Base-by-base conservation (phyloP, 192 early-diverging fungal species). In the Linnemannia hyalina region DNA sequence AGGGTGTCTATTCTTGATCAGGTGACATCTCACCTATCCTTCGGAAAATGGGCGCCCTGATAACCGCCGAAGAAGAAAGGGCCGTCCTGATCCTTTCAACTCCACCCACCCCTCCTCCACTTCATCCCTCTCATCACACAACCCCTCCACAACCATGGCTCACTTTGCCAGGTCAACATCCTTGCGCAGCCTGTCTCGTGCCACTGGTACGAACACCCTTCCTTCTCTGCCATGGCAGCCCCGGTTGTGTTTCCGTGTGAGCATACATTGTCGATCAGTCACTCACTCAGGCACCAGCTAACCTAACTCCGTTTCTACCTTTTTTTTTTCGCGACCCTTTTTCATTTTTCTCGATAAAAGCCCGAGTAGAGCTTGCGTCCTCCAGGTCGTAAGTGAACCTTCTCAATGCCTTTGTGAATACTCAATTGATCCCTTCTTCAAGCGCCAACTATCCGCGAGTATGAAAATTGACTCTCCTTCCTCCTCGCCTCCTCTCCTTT, bases 81-180 rank as follows among this genome's bases (percentile, higher is more conserved):
- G 2, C 60, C 10, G 60, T 65, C 32, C 55, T 65, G n/a, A 29
- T 29, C 26, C 60, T 65, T 32, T 65, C 60, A 32, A 65, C 60
- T 65, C 29, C 60, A 65, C 60, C 60, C 55, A n/a, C 29, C 26
- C 60, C 26, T 22, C 18, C 49, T 20, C 44, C 40, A 74, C 46
- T 44, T 16, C 74, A 26, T 29, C 47, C 60, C 26, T 70, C 49
- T 60, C 49, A 42, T 70, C 26, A 68, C 42, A 44, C 41, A 36
- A 55, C 35, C 18, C 42, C 46, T 44, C 32, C 22, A 70, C 8
- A 71, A 44, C 72, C 75, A 86, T 86, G 84, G 71, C 84, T 15
- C 80, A 81, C 75, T 26, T 86, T 55, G 76, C 72, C 29, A 75
- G 84, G 75, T 78, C 80, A 38, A 73, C 80, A 18, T n/a, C 76